These are phyloP conservation scores for Globisporangium ultimum DNA, from an alignment of 352 stramenopile genomes.

Conservation along the genomic window DNA sequence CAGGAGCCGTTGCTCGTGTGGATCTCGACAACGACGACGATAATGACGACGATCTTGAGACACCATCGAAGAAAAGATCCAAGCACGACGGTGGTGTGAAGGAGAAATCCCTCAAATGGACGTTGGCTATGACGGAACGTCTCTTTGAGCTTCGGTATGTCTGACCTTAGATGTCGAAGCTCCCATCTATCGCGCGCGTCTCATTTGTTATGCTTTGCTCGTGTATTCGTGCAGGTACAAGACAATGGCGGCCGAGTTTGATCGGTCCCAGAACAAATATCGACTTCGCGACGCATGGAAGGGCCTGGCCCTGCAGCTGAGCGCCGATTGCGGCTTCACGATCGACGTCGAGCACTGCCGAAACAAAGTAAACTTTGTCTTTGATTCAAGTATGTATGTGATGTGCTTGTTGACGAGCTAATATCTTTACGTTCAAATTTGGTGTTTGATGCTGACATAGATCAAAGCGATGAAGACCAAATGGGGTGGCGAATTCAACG, in stretches of 20 bases:
- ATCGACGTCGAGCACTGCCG: background rate
- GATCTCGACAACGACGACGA: background rate
- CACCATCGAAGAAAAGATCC: background rate
- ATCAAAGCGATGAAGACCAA: background rate
- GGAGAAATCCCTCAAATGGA: background rate
- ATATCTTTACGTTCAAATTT: background rate
- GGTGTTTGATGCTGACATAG: background rate
- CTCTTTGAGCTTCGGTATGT: slow-evolving; percentile 2
- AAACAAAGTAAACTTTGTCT: background rate
- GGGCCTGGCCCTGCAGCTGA: background rate
- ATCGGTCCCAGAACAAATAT: background rate
- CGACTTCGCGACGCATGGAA: background rate
- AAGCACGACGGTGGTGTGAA: background rate
- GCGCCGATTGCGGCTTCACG: background rate
- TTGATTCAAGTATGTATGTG: background rate
- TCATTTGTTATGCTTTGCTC: background rate
- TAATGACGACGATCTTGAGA: too few species aligned
- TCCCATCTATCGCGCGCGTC: background rate
- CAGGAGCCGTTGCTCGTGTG: background rate
- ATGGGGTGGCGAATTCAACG: background rate
- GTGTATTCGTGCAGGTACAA: background rate
- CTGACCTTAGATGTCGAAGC: background rate
- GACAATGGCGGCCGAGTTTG: background rate
- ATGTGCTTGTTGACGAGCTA: background rate
- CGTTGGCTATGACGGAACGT: slow-evolving; percentile 1